These are phyloP conservation scores for Chlorencoelia australis DNA, from an alignment of 2,329 filamentous ascomycete species.

Conservation along the genomic window DNA sequence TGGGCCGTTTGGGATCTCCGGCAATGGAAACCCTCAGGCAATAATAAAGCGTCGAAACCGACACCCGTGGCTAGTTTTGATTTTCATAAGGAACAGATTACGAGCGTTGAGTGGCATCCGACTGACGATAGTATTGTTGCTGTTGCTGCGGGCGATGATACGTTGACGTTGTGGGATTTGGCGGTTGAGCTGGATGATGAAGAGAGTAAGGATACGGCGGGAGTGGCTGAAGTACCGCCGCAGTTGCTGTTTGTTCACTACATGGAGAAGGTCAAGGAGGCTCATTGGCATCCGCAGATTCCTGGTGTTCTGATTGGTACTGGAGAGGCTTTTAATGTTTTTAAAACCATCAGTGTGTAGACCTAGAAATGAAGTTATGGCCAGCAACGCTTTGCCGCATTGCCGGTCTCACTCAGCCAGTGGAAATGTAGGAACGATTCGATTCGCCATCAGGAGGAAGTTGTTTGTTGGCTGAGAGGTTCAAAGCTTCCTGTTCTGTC, in stretches of 20 bases:
- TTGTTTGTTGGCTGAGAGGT: too few relatives aligned
- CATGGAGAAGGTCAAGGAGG: conserved; percentile 86
- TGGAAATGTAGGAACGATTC: too few relatives aligned
- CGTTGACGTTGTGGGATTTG: conserved; percentile 91
- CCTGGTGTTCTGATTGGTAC: conserved; percentile 83
- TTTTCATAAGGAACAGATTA: conserved; percentile 96
- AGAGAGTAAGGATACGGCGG: conserved; percentile 82
- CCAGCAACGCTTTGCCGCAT: too few relatives aligned
- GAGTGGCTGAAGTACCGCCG: conserved; percentile 81
- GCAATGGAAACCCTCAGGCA: conserved; percentile 70
- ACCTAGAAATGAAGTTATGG: too few relatives aligned
- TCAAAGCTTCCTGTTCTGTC: too few relatives aligned
- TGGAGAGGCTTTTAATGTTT: conserved; percentile 77
- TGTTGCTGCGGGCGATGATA: conserved; percentile 87
- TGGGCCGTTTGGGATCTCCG: conserved; percentile 96
- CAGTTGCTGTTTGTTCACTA: conserved; percentile 96
- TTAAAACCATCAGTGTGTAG: conserved; percentile 75
- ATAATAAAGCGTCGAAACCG: conserved; percentile 40
- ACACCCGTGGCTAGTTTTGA: conserved; percentile 85
- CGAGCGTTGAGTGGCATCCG: conserved; percentile 93
- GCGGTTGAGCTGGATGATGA: conserved; percentile 95
- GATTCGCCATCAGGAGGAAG: too few relatives aligned
- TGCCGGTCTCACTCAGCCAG: too few relatives aligned
- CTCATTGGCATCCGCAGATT: conserved; percentile 97
- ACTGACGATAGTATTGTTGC: conserved; percentile 93